These are phyloP conservation scores for Sistotremastrum niveocremeum DNA, from an alignment of 768 basidiomycete species.

Conservation along the genomic window DNA sequence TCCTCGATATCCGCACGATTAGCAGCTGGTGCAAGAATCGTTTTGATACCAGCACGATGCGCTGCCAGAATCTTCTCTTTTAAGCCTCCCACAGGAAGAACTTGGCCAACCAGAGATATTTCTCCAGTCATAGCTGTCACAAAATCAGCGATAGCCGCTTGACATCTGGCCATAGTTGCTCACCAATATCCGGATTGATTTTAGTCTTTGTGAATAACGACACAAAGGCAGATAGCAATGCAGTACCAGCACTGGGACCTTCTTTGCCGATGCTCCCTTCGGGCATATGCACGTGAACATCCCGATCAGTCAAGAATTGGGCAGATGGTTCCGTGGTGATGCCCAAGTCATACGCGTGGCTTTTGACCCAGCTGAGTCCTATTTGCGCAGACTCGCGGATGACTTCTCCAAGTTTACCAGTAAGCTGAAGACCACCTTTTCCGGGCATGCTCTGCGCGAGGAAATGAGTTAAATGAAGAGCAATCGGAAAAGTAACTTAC, in stretches of 20 bases:
- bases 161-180: slow-evolving; percentile 13
- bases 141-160: not conserved
- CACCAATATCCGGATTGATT: slow-evolving; percentile 81
- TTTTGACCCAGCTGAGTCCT: slow-evolving; percentile 84
- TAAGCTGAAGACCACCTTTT: slow-evolving; percentile 81
- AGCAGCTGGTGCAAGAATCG: slow-evolving; percentile 72
- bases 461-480: slow-evolving; percentile 2
- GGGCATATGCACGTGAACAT: slow-evolving; percentile 96
- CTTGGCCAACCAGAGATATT: slow-evolving; percentile 91
- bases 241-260: slow-evolving; percentile 93
- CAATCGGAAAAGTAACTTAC: slow-evolving; percentile 31
- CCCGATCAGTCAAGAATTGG: slow-evolving; percentile 71
- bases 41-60: slow-evolving; percentile 93
- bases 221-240: slow-evolving; percentile 83
- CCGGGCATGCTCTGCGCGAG: slow-evolving; percentile 82
- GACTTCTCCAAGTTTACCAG: slow-evolving; percentile 96
- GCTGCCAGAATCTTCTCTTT: slow-evolving; percentile 97
- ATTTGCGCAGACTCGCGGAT: slow-evolving; percentile 96
- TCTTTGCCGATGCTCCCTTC: slow-evolving; percentile 90
- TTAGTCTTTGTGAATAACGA: slow-evolving; percentile 78
- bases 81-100: slow-evolving; percentile 88
- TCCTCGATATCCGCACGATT: slow-evolving; percentile 93
- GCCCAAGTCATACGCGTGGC: slow-evolving; percentile 79
- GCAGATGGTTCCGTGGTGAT: slow-evolving; percentile 62
- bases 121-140: slow-evolving; percentile 90